Base-by-base conservation (phyloP, 2,329 filamentous ascomycete species). In the Chaetomium olivaceum region DNA sequence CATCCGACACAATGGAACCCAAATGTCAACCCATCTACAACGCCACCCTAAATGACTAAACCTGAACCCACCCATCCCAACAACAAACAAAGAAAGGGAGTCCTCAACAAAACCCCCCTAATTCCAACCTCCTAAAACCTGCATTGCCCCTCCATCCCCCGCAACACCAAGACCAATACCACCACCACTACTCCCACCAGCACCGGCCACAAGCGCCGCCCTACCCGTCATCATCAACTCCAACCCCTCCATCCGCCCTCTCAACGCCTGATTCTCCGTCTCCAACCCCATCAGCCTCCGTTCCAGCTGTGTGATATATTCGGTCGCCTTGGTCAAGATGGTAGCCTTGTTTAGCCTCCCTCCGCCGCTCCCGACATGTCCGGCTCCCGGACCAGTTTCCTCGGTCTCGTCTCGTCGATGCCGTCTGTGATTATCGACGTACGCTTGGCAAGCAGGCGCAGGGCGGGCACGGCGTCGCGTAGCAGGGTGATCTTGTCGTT, bases 401-500 rank as follows among this genome's bases (percentile, higher is more conserved):
- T 67, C 69, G n/a, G 65, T 67, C 31, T 77, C 74, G 62, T 75
- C 70, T 76, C 70, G 25, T 75, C 73, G 39, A 5, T 19, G 21
- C 7, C 46, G 1, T 36, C 58, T 36, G 48, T 33, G 36, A 78
- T 70, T 25, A 82, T 79, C 1, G 75, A 70, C 0, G 77, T 75
- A 4, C 23, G 46, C 27, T 79, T 74, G 3, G 79, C 76, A 58
- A 77, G 79, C 48, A 85, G 73, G 31, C 85, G 80, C 56, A 87
- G 77, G 2, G 82, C 77, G 61, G 79, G 78, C 0, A 94, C 89
- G 58, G 89, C 89, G 73, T 93, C 90, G 68, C 90, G 83, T 54
- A 93, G 80, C 60, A 90, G 89, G 21, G 89, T 84, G 72, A 94
- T 93, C 78, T 93, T 93, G 74, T 93, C 90, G 75, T 93, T 93